Base-by-base conservation (phyloP, 495 filamentous ascomycete genomes). In the Lindgomyces ingoldianus region DNA sequence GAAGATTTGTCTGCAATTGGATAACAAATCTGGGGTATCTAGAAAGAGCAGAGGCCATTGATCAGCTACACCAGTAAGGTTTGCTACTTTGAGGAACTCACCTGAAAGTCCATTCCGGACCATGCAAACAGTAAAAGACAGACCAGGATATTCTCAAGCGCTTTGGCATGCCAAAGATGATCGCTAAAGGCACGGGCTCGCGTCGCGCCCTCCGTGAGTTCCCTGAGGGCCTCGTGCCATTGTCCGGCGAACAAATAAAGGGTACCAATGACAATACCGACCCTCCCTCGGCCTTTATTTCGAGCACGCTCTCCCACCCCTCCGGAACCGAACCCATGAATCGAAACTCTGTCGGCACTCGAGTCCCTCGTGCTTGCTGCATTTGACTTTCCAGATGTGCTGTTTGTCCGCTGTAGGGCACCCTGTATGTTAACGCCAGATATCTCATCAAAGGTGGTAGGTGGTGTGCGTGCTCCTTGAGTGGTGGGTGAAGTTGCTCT, bases 141-240 rank as follows among this genome's bases (percentile, higher is more conserved):
- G 48, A 96, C 83, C 14, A 92, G 76, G 65, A 94, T 89, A 10
- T 90, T 87, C 70, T 98, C 94, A 29, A 98, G 81, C 2, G 90
- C 92, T 76, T 98, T 99, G 12, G 89, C 94, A 80, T 98, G 91
- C 94, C 94, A 99, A 8, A 96, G 73, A 78, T 96, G 90, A 74
- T 98, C 94, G 73, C 89, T 93, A 67, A 87, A 85, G 33, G 84
- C 85, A 73, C 89, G 89, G 16, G 91, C 89, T 64, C 87, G 83
- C 11, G 84, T 83, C 8, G 88, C 91, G 49, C 87, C 88, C 55
- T 97, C 93, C 24, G 85, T 78, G 29, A 97, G 81, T 73, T 96
- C 91, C 72, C 86, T 91, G 27, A 98, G 70, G 18, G 95, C 93
- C 79, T 96, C 92, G 29, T 83, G 84, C 91, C 93, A 96, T 64